Base-by-base conservation (phyloP, 2,329 filamentous ascomycete species). In the Cadophora luteo-olivacea region DNA sequence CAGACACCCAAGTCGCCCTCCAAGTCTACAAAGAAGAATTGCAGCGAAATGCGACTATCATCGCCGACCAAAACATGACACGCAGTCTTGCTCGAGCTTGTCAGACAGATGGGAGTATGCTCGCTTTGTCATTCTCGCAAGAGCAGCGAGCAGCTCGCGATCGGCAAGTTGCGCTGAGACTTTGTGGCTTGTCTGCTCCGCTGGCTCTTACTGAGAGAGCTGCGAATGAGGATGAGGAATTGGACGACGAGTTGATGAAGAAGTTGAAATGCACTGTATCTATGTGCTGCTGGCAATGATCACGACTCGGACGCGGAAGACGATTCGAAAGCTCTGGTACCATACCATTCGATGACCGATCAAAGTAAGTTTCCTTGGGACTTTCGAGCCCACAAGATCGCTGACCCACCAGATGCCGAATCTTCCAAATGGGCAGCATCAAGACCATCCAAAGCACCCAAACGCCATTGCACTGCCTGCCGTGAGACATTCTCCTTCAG, bases 41-140 rank as follows among this genome's bases (percentile, higher is more conserved):
- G 5, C 45, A 68, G 51, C 63, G 61, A 32, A 68, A 22, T 11
- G 41, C 65, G 38, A 36, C 36, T 5, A 38, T 67, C 22, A 29
- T 70, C 29, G 16, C 51, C 45, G 71, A 70, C 63, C 62, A 61
- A 32, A 4, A 36, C 3, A 73, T 77, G 72, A 70, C 71, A 1
- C 68, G 38, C 32, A 76, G 72, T 55, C 74, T 77, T 52, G 69
- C 68, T n/a, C 38, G 32, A 16, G 72, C 73, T 41, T 70, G 73
- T n/a, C 69, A 69, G 62, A 61, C 66, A 9, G 72, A 78, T 71
- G 72, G 68, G 5, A n/a, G 36, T 16, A 29, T 69, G 11, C 54
- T 75, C 9, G 62, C 33, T 4, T 48, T 51, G 8, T 24, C 66
- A 5, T 29, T 65, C 25, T 45, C 58, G 16, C 64, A 69, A 45